phyloP scores from a whole-genome alignment of 192 early-diverging fungal species.

The Rhizoclosmatium sp. region DNA sequence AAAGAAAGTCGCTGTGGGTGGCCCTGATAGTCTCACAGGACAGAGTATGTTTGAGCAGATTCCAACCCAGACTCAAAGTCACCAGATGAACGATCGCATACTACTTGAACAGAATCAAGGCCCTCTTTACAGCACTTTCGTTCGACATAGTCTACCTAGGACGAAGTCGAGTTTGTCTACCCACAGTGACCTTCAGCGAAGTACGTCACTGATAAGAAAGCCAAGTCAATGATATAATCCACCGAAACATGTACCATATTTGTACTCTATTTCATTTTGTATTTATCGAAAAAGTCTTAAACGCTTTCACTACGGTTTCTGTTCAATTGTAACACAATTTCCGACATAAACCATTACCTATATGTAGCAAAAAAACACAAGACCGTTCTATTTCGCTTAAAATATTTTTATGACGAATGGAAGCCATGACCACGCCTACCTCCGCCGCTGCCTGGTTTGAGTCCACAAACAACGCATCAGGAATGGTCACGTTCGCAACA shows the following conservation, averaged over 20 bases:
- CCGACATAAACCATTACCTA: background rate
- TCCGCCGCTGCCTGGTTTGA: background rate
- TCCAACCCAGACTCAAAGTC: no score
- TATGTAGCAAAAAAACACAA: background rate
- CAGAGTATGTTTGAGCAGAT: no score
- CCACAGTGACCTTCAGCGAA: no score
- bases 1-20: background rate
- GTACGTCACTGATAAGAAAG: no score
- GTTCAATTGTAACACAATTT: background rate
- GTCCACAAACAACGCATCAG: background rate
- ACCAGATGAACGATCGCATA: no score
- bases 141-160: no score
- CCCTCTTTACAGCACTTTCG: no score
- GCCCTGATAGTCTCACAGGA: no score
- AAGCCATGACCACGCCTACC: background rate
- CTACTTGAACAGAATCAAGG: no score
- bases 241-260: background rate
- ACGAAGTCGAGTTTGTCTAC: no score
- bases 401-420: background rate
- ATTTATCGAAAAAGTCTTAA: background rate
- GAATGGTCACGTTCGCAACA: conserved; percentile 11
- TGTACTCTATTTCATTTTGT: background rate
- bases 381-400: background rate
- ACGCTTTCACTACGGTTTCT: background rate
- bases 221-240: no score